Conservation (phyloP, 176 grass and related monocot species). For the Pontederia crassipes region DNA sequence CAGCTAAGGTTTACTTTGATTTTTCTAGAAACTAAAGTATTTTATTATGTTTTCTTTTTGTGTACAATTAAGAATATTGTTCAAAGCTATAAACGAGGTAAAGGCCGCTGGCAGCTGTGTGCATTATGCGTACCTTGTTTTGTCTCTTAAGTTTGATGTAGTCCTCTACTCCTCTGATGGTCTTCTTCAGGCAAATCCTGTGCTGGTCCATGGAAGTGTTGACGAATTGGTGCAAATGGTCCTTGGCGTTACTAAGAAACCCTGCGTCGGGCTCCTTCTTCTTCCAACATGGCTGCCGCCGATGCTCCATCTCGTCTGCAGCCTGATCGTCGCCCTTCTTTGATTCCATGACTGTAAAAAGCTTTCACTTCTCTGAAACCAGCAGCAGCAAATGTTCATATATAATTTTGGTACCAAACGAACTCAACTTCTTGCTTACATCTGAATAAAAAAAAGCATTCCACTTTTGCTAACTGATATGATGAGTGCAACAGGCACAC, state of each 20-base stretch:
- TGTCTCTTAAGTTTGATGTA: background rate
- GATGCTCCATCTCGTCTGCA: background rate
- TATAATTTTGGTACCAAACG: too few relatives aligned
- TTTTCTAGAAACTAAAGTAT: too few relatives aligned
- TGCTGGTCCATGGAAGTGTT: background rate
- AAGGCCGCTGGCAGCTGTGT: too few relatives aligned
- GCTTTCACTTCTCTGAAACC: too few relatives aligned
- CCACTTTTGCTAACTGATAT: too few relatives aligned
- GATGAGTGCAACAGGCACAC: too few relatives aligned
- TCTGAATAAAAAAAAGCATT: too few relatives aligned
- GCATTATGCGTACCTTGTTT: background rate
- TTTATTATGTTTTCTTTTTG: too few relatives aligned
- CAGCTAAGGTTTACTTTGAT: background rate
- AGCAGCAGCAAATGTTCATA: too few relatives aligned
- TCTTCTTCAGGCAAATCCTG: conserved; percentile 1
- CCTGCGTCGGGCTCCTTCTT: background rate
- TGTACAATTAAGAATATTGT: too few relatives aligned
- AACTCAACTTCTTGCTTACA: too few relatives aligned
- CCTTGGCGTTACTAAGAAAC: background rate
- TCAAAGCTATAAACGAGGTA: too few relatives aligned
- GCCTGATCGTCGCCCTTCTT: background rate
- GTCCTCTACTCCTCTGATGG: background rate
- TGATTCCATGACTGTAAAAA: background rate
- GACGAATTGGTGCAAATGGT: background rate
- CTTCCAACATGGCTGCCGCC: background rate